A percentile compares a stretch with the other conserved stretches of the same genome.
These are phyloP conservation scores for Alternaria brassicicola DNA, from an alignment of 2,329 filamentous ascomycete genomes.

Conservation along the genomic window DNA sequence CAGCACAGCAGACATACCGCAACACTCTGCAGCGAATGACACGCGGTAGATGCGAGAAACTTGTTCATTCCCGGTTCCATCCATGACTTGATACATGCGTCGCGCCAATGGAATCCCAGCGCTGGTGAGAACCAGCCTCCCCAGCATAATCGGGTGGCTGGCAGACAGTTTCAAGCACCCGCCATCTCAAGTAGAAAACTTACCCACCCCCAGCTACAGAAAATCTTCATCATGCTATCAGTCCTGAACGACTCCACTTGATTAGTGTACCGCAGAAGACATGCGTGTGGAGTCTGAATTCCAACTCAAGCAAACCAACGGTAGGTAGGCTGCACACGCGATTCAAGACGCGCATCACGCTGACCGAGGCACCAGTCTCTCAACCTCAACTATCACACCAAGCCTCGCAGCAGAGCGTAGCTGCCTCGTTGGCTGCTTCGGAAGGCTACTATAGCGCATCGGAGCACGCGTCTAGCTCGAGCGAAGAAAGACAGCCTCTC, in stretches of 20 bases:
- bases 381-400: slow-evolving; percentile 50
- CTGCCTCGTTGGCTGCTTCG: slow-evolving; percentile 56
- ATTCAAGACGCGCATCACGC: slow-evolving; percentile 14
- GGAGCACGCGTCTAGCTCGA: slow-evolving; percentile 47
- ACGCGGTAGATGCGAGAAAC: slow-evolving; percentile 5
- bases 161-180: slow-evolving; percentile 24
- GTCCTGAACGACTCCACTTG: slow-evolving; percentile 36
- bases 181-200: slow-evolving; percentile 39
- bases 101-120: slow-evolving; percentile 31
- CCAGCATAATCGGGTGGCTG: slow-evolving; percentile 25
- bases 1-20: slow-evolving; percentile 21
- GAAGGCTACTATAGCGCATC: slow-evolving; percentile 59
- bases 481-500: slow-evolving; percentile 39
- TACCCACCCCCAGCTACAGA: slow-evolving; percentile 18
- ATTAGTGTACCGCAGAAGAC: slow-evolving; percentile 38
- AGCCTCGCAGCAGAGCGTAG: slow-evolving; percentile 54
- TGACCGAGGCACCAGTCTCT: slow-evolving; percentile 41
- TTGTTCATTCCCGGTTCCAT: slow-evolving; percentile 8
- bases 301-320: slow-evolving; percentile 52
- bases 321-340: slow-evolving; percentile 37
- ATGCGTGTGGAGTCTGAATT: slow-evolving; percentile 48
- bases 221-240: slow-evolving; percentile 32
- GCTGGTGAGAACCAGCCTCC: slow-evolving; percentile 36
- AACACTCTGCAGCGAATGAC: slow-evolving; percentile 13
- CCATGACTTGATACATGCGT: slow-evolving; percentile 17